Evolutionary conservation across 2,329 filamentous ascomycete genomes (phyloP), one percentile per base, ranked within the genome.

Genomic region (Claviceps sp.): DNA sequence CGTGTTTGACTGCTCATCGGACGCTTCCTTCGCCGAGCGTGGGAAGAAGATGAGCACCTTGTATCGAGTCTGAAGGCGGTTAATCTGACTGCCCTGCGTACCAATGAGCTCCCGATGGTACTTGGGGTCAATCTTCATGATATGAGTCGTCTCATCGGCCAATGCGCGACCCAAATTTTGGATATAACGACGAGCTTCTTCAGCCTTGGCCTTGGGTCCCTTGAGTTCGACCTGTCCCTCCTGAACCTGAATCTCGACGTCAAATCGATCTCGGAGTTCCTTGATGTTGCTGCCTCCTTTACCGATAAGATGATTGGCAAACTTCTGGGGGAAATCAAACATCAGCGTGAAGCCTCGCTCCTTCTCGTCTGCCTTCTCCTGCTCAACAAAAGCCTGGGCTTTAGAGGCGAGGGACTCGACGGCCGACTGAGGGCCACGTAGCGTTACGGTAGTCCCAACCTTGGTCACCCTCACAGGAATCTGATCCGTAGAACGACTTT

Each of bases 21-120:
- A 75, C 50, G 67, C 70, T 41, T 56, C 60, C 64, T 89, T 87
- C 42, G 72, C 72, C 6, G 75, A 75, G 51, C 77, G 77, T 11
- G 93, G 93, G 75, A 98, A 98, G 71, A 96, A 91, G 61, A 98
- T 93, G 56, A 90, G 83, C 43, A 98, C 93, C 64, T 86, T 85
- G 75, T 98, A 96, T 47, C 90, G 85, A 52, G 84, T 88, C 70
- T 98, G 90, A 24, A 98, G 79, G 58, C 87, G 85, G 71, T 93
- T 93, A 63, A 98, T 91, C 65, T 94, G 87, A 62, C 76, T 81
- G 54, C 93, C 93, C 61, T 87, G 84, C 20, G 87, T 79, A 48
- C 93, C 93, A 60, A 98, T 98, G 52, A 98, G 76, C 65, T 96
- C 90, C 54, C 89, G 81, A 70, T 98, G 93, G 69, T 86, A 97